Base-by-base conservation (phyloP, 352 stramenopile genomes). In the Globisporangium irregulare region DNA sequence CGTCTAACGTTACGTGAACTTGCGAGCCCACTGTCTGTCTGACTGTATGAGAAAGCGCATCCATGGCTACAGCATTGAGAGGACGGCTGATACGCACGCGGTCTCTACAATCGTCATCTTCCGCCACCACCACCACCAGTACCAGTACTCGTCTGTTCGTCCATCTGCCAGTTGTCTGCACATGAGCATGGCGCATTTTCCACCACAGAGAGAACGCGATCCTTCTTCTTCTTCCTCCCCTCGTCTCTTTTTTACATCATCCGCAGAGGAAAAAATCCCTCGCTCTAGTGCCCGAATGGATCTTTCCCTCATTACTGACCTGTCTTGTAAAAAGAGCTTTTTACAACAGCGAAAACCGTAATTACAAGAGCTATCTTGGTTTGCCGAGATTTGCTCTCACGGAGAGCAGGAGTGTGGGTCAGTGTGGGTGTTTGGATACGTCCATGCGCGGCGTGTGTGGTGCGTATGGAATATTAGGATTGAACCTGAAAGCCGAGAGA, bases 391-490 rank as follows among this genome's bases (percentile, higher is more conserved):
- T 22, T 48, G 43, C 20, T 25, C n/a, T 25, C 22, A 14, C 10
- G 34, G 12, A 38, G 24, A 54, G 58, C 25, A 24, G 22, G 53
- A 59, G 25, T 59, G 53, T 59, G 53, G 25, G 53, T 59, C 53
- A 20, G 24, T 38, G 32, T 38, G 32, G 32, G 51, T 29, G n/a
- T 63, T 64, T 66, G 60, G 60, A 66, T 66, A 63, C 38, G 41
- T 46, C 25, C 18, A 22, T 48, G 50, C 3, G 25, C 15, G 20
- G 25, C 5, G 20, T 22, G 62, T 61, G 64, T 51, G 64, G 36
- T 59, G 53, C 24, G 12, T 12, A 41, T 59, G 53, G 53, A 59
- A 59, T 59, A 59, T 36, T 59, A 59, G 53, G 41, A 18, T 36
- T 57, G 50, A 14, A 38, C 1, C 34, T 12, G 10, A 22, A 29